Base-by-base conservation (phyloP, 2,329 filamentous ascomycete species). In the Cladophialophora bantiana region DNA sequence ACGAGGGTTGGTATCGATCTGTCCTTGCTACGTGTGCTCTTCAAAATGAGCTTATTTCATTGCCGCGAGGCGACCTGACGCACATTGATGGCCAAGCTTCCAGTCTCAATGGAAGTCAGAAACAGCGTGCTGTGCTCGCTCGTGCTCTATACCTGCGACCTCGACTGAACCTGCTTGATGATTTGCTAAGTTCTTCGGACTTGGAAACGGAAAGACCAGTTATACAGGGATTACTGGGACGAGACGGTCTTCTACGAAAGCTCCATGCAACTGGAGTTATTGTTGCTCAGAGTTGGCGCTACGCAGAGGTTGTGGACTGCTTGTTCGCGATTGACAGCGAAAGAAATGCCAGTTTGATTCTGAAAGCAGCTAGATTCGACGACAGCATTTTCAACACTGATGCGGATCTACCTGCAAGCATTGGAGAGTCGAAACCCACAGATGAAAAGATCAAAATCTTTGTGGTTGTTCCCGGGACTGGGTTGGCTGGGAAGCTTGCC, bases 121-220 rank as follows among this genome's bases (percentile, higher is more conserved):
- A 69, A 54, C 65, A 70, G 36, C 68, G 73, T 3, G 50, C 52
- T 32, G 38, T 45, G 18, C 77, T 85, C 20, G 84, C 84, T 32
- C 77, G 84, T 61, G 83, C 83, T 20, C 76, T 84, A 10, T 85
- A 85, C 72, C 79, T 83, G 32, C 77, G 81, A 45, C 80, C 78
- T 59, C 77, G 80, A 53, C 75, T 83, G 34, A 74, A 84, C 42
- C 77, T 85, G 26, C 76, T 85, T 12, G 83, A 85, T 68, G 83
- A 85, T 69, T 79, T 81, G 20, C 76, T 85, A 15, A 83, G 80
- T 68, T 82, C 82, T 2, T 77, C 85, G 4, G 83, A 85, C 68
- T 74, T 78, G 6, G 76, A 79, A 12, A 84, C 83, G 0, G 82
- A 84, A 63, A 80, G 81, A 42, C 76, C 78, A 35, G 79, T 85